Percentiles rank a stretch among this genome's conserved stretches.
These are phyloP conservation scores for Chlorella ohadii DNA, from an alignment of 139 green algal genomes.

Conservation along the genomic window DNA sequence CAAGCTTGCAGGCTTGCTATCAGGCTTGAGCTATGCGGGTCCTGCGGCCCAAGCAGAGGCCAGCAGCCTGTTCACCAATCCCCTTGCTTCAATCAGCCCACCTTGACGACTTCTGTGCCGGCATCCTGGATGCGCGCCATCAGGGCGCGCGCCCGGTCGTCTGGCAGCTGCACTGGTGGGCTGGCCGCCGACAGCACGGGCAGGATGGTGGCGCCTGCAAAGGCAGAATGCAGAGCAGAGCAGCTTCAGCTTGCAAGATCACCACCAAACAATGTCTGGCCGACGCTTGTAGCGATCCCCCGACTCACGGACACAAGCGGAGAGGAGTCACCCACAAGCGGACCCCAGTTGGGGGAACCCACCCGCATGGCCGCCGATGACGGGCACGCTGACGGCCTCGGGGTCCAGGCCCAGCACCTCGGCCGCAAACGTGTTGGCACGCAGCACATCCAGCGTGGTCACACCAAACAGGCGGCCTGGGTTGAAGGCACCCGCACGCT, in stretches of 20 bases:
- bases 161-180: conserved; percentile 52
- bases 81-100: conserved; percentile 47
- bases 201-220: conserved; percentile 90
- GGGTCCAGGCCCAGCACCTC: conserved; percentile 72
- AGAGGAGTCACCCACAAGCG: no score
- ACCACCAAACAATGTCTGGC: no score
- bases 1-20: background rate
- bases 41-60: background rate
- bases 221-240: no score
- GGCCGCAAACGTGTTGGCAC: conserved; percentile 90
- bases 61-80: background rate
- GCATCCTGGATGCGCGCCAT: conserved; percentile 94
- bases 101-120: conserved; percentile 97
- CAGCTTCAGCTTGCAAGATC: no score
- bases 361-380: conserved; percentile 95
- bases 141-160: conserved; percentile 59
- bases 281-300: no score
- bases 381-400: conserved; percentile 86
- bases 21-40: background rate
- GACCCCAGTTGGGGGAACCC: no score
- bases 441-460: conserved; percentile 94
- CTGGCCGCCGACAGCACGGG: conserved; percentile 83
- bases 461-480: conserved; percentile 92
- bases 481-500: conserved; percentile 87
- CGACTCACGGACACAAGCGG: no score